These are phyloP conservation scores for Podila epigama DNA, from an alignment of 192 early-diverging fungal genomes.

Conservation along the genomic window DNA sequence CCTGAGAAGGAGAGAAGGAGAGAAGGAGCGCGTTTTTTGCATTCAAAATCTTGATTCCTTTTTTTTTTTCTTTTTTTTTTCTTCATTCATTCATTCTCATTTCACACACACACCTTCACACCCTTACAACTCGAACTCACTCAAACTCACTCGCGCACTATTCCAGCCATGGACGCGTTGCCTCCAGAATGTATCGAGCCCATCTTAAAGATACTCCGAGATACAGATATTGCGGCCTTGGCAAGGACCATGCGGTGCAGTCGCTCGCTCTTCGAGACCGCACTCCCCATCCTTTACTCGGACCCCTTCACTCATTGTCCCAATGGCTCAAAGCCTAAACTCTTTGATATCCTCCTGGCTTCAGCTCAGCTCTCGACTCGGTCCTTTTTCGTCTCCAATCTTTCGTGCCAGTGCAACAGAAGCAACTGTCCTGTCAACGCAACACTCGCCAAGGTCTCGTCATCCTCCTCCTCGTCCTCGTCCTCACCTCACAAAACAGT, in stretches of 20 bases:
- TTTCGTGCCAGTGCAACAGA: neutral
- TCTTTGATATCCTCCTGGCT: neutral
- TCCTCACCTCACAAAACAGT: neutral
- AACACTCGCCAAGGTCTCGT: neutral
- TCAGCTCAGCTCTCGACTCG: neutral
- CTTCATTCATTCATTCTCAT: neutral
- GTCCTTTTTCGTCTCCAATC: neutral
- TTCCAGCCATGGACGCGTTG: neutral
- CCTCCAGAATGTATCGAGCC: constrained; percentile 25
- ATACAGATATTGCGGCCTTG: neutral
- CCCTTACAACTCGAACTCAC: neutral
- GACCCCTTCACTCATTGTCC: constrained; percentile 12
- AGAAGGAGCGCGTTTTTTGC: no score
- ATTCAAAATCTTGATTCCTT: neutral
- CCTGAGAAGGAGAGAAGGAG: no score
- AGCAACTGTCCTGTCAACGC: neutral
- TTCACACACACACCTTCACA: neutral
- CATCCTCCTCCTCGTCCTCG: neutral
- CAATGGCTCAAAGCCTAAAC: neutral
- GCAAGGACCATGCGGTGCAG: neutral
- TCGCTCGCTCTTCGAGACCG: neutral
- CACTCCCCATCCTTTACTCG: constrained; percentile 13
- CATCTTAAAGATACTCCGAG: neutral
- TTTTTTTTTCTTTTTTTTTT: neutral
- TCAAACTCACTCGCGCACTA: neutral